Conservation (phyloP, 495 filamentous ascomycete genomes). For the Daldinia caldariorum region DNA sequence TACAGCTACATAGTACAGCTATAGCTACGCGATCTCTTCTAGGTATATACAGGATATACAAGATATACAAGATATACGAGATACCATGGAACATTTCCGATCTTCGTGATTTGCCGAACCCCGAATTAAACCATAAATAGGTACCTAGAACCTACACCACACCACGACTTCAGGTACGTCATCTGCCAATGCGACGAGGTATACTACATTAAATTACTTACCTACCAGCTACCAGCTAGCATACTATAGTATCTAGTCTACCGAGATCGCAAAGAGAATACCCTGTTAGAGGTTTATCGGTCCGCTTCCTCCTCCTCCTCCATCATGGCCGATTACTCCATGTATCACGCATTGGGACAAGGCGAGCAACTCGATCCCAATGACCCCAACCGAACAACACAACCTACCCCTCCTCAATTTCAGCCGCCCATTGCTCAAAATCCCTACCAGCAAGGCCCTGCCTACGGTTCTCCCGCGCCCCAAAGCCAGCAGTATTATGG, state of each 20-base stretch:
- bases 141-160: not conserved
- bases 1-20: not conserved
- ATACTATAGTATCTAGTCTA: not conserved
- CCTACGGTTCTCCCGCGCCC: conserved; percentile 53
- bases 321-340: conserved; percentile 77
- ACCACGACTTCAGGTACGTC: not conserved
- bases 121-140: conserved; percentile 12
- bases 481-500: conserved; percentile 53
- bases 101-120: conserved; percentile 35
- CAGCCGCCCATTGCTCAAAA: conserved; percentile 59
- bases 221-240: not conserved
- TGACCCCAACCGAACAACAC: conserved; percentile 65
- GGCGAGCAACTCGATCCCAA: conserved; percentile 69
- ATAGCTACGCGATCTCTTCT: not conserved
- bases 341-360: conserved; percentile 79
- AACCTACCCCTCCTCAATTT: conserved; percentile 68
- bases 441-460: conserved; percentile 70
- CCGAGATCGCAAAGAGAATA: not conserved
- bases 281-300: not conserved
- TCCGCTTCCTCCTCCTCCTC: not conserved
- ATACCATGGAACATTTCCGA: conserved; percentile 37
- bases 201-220: conserved; percentile 4
- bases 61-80: conserved; percentile 19
- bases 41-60: conserved; percentile 14
- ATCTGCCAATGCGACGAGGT: conserved; percentile 7